Evolutionary conservation across 1,284 basidiomycete species (phyloP), one percentile per base, ranked within the genome.

Genomic region (Ceratobasidium sp.): DNA sequence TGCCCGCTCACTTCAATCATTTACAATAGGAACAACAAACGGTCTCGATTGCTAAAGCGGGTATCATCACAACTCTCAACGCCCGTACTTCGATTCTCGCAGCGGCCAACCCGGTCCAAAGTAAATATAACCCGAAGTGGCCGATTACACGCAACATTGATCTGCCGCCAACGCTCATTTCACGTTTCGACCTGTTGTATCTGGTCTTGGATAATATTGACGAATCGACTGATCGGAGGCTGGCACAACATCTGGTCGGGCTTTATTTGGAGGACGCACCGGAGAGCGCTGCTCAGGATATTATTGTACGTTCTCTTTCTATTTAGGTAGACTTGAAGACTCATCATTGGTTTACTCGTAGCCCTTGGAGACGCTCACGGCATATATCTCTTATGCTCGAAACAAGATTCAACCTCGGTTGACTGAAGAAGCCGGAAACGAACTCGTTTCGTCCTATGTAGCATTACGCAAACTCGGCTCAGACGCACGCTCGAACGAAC

Each of bases 21-120:
- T n/a, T n/a, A n/a, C n/a, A n/a, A n/a, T 58, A 94, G 94, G 97
- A 99, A 87, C 97, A 99, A 90, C 97, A 99, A 91, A 99, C 97
- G 0, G 96, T 99, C 1, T 98, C 96, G 1, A 97, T 99, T 74
- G 97, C 97, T n/a, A 99, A 99, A 82, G 97, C 97, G 0, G 97
- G 97, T 10, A 99, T 99, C 78, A 99, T 98, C 80, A 99, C 97
- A 0, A 98, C 97, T 0, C 85, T 99, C 75, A 99, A 99, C 77
- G 97, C 97, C 0, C 88, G 97, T 41, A 98, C 97, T 0, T 99
- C 97, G 0, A 96, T 99, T 76, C 85, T 99, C 1, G 97, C 97
- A 0, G 97, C 96, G 8, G 97, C 97, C 46, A 99, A 99, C 81
- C 97, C 97, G 0, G 92, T 98, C 39, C 94, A 95, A 36, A 97